Evolutionary conservation across 441 rosid genomes (phyloP).

Genomic region (Eruca vesicaria): DNA sequence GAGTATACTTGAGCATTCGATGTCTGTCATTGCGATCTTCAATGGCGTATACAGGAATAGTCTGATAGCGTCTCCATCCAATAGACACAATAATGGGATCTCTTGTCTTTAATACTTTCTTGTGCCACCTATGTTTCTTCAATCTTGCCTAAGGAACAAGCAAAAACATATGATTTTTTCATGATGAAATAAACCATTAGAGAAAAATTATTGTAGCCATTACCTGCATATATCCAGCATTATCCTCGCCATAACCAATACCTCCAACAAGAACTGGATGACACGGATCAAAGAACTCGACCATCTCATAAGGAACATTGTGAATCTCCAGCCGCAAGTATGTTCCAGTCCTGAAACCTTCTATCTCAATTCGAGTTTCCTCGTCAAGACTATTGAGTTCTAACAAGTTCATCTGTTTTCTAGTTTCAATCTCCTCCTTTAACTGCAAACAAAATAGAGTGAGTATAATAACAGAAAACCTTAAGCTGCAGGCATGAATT

Average conservation of each 20-base stretch:
- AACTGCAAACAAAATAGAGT: conserved; percentile 49
- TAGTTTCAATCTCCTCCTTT: conserved; percentile 81
- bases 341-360: conserved; percentile 83
- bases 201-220: conserved; percentile 8
- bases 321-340: conserved; percentile 87
- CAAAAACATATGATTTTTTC: too few species aligned
- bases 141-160: conserved; percentile 56
- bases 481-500: not conserved
- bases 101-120: conserved; percentile 79
- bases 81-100: conserved; percentile 90
- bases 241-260: conserved; percentile 85
- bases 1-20: conserved; percentile 88
- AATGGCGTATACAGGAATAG: conserved; percentile 74
- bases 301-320: conserved; percentile 92
- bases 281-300: conserved; percentile 82
- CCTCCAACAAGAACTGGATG: conserved; percentile 91
- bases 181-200: not conserved
- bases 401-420: conserved; percentile 72
- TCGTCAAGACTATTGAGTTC: conserved; percentile 83
- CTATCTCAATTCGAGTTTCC: conserved; percentile 71
- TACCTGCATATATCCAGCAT: conserved; percentile 96
- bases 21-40: conserved; percentile 87
- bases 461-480: conserved; percentile 12
- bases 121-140: conserved; percentile 90
- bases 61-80: conserved; percentile 97